These are phyloP conservation scores for Tritrichomonas musculus DNA, from an alignment of 208 protist species.

Conservation along the genomic window DNA sequence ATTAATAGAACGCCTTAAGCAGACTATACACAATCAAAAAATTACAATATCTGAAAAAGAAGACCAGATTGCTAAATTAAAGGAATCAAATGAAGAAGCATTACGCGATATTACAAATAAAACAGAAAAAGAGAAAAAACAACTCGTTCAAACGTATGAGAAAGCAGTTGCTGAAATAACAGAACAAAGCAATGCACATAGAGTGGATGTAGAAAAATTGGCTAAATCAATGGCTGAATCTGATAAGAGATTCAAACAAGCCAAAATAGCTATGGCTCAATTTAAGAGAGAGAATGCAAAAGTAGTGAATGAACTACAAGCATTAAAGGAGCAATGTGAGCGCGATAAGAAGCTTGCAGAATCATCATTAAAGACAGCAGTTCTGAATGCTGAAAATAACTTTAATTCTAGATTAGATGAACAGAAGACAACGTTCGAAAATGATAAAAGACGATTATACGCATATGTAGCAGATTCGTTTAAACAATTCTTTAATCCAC, in stretches of 20 bases:
- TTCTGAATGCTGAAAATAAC: background rate
- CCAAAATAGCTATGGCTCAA: background rate
- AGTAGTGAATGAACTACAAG: background rate
- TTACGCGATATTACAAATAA: background rate
- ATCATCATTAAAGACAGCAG: background rate
- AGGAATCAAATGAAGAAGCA: background rate
- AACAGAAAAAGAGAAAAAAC: background rate
- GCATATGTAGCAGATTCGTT: background rate
- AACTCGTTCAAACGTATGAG: background rate
- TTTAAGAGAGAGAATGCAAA: background rate
- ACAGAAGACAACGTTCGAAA: background rate
- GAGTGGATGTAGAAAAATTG: background rate
- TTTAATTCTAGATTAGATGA: background rate
- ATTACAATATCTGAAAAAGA: background rate
- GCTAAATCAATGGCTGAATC: background rate
- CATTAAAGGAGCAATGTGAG: background rate
- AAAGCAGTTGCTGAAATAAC: background rate
- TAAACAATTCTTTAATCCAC: background rate
- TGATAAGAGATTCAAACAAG: background rate
- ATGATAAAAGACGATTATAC: background rate
- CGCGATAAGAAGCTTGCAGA: background rate
- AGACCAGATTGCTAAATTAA: background rate
- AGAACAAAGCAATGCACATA: background rate
- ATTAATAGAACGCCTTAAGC: no score
- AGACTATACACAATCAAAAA: background rate